Conservation (phyloP, 139 green algal genomes). For the Axilococcus clingmanii region DNA sequence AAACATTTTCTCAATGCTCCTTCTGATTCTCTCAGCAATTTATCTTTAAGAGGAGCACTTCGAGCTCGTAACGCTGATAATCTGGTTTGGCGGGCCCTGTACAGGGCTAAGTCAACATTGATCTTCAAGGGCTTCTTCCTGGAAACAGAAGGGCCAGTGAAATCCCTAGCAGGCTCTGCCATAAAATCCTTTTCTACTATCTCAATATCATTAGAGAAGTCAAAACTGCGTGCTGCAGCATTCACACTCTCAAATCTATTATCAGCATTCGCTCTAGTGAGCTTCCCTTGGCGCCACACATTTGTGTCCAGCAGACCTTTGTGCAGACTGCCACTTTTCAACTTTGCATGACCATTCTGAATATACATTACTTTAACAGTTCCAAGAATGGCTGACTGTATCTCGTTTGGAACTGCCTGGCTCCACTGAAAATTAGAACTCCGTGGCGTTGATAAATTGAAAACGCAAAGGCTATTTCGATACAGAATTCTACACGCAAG, state of each 20-base stretch:
- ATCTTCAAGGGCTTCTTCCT: slow-evolving; percentile 57
- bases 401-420: not conserved
- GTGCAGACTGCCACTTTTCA: too few species aligned
- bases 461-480: too few species aligned
- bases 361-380: not conserved
- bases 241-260: too few species aligned
- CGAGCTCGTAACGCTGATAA: slow-evolving; percentile 19
- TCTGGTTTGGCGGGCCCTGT: slow-evolving; percentile 40
- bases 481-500: too few species aligned
- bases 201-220: not conserved
- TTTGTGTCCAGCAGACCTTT: too few species aligned
- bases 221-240: too few species aligned
- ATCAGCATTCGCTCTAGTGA: too few species aligned
- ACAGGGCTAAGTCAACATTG: slow-evolving; percentile 72
- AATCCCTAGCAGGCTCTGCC: not conserved
- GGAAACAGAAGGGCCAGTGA: not conserved
- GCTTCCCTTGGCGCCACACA: too few species aligned
- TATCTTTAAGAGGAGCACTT: slow-evolving; percentile 13
- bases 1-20: slow-evolving; percentile 42
- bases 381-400: not conserved
- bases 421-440: too few species aligned
- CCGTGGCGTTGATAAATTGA: too few species aligned
- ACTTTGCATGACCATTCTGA: too few species aligned
- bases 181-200: too few species aligned
- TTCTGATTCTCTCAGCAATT: slow-evolving; percentile 44